Base-by-base conservation (phyloP, 2,329 filamentous ascomycete genomes). In the Erysiphe pulchra region DNA sequence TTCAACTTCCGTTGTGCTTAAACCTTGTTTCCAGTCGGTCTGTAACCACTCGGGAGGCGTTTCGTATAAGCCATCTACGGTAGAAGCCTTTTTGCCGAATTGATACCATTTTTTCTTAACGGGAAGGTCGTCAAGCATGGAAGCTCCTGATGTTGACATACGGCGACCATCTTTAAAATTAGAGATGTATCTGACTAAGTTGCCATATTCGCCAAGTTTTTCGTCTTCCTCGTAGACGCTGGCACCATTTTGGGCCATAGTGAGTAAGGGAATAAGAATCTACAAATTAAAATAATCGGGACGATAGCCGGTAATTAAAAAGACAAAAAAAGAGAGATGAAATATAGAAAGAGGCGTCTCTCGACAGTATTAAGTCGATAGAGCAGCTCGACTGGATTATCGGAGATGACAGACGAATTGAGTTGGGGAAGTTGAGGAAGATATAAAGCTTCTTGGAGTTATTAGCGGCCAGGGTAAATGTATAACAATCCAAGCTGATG, bases 171-270 rank as follows among this genome's bases (percentile, higher is more conserved):
- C 72, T 54, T 68, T 69, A 61, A 77, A 77, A 57, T 70, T 73
- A 52, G 72, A 74, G 59, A 78, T 77, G 63, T 75, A 78, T 56
- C 73, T 70, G 58, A 77, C 73, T 46, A 78, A 64, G 45, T 73
- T 71, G 52, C 69, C 68, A 62, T 77, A 78, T 60, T 78, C 74
- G 59, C 76, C 73, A 61, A 55, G 46, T 32, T 55, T 53, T 14
- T 52, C 50, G 47, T 52, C 51, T 47, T 56, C 51, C 12, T 44
- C 42, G 30, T 31, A 44, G 42, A 44, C 42, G 42, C 12, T 34
- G n/a, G 42, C 42, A 20, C 42, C 42, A 12, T 44, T 44, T 44
- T 44, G 42, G 16, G 42, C 42, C 42, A 44, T 44, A 7, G 9
- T 33, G 7, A 42, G 24, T 42, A 42, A 42, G 30, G 13, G 17